A percentile compares a stretch with the other conserved stretches of the same genome.
phyloP scores from a whole-genome alignment of 2,329 filamentous ascomycete genomes.

The Hypoxylon sp. region DNA sequence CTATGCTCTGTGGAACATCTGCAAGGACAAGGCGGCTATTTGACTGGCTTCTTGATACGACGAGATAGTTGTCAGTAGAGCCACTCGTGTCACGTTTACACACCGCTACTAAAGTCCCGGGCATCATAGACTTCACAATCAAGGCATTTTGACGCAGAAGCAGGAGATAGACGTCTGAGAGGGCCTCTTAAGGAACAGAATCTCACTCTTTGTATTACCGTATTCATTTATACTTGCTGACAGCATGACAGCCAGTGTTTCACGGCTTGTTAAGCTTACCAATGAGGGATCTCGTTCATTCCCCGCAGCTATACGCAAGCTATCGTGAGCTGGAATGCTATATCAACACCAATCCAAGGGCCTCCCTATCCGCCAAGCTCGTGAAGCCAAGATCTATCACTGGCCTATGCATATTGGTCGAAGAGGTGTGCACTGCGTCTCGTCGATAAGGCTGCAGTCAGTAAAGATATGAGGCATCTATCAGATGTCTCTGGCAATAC shows the following conservation, averaged over 20 bases:
- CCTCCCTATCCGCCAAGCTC: neutral
- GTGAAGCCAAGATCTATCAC: neutral
- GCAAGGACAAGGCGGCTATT: neutral
- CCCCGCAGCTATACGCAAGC: neutral
- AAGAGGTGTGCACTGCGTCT: neutral
- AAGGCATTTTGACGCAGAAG: neutral
- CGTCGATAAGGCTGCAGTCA: slow-evolving; percentile 6
- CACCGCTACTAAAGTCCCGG: neutral
- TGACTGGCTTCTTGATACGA: neutral
- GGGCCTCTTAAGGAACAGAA: neutral
- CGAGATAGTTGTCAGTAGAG: neutral
- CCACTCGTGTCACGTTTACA: neutral
- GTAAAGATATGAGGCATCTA: neutral
- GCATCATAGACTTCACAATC: neutral
- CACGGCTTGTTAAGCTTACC: neutral
- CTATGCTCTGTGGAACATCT: neutral
- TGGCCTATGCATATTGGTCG: slow-evolving; percentile 5
- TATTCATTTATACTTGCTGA: neutral
- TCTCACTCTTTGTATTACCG: slow-evolving; percentile 4
- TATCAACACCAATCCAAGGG: slow-evolving; percentile 1
- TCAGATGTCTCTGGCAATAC: slow-evolving; percentile 1
- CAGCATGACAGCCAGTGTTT: neutral
- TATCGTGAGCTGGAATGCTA: neutral
- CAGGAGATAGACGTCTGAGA: slow-evolving; percentile 1
- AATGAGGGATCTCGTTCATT: neutral